These are phyloP conservation scores for Colletotrichum sp. DNA, from an alignment of 2,329 filamentous ascomycete species.

Conservation along the genomic window DNA sequence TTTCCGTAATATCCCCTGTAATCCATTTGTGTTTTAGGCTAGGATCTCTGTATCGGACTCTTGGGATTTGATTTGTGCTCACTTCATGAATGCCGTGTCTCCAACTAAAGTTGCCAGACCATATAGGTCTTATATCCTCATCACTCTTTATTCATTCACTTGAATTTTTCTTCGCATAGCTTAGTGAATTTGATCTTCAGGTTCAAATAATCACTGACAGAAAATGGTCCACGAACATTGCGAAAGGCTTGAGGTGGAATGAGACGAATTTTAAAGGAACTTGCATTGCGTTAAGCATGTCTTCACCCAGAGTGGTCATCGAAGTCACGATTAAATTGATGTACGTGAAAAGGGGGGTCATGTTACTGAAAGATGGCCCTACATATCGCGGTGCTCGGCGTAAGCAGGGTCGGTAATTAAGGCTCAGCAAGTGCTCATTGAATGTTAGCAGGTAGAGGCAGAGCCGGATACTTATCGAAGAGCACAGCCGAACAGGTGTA, in stretches of 20 bases:
- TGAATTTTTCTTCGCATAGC: background rate
- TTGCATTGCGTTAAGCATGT: background rate
- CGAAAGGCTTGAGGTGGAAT: background rate
- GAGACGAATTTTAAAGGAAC: accelerated
- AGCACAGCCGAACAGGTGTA: background rate
- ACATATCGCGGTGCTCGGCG: background rate
- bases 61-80: background rate
- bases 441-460: background rate
- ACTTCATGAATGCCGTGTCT: background rate
- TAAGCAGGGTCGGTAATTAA: background rate
- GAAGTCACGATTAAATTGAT: background rate
- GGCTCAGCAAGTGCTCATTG: background rate
- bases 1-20: background rate
- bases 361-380: background rate
- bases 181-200: background rate
- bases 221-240: background rate
- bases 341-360: background rate
- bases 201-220: background rate
- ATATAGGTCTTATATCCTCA: background rate
- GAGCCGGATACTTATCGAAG: background rate
- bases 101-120: accelerated
- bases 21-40: background rate
- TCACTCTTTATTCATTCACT: background rate
- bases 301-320: background rate
- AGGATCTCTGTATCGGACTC: background rate